Conservation (phyloP, 768 basidiomycete species). For the Hirschioporus abietinus region DNA sequence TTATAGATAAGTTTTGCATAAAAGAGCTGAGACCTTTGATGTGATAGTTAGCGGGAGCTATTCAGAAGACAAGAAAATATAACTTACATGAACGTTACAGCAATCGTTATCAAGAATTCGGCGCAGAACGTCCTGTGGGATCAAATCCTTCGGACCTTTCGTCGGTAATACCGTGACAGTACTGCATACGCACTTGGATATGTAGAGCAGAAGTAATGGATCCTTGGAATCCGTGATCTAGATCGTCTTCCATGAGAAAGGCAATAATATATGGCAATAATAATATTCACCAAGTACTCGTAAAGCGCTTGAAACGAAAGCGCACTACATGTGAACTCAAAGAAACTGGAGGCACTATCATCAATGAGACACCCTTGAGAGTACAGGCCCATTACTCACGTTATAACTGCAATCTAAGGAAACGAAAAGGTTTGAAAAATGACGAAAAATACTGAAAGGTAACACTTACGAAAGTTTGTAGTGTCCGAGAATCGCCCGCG, state of each 20-base stretch:
- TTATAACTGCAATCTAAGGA: background rate
- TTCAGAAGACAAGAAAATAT: background rate
- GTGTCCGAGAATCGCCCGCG: background rate
- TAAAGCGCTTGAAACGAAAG: background rate
- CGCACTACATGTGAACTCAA: background rate
- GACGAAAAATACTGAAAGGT: background rate
- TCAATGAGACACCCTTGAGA: too few species aligned
- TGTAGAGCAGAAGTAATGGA: background rate
- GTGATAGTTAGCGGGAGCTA: background rate
- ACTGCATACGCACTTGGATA: background rate
- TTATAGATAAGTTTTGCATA: background rate
- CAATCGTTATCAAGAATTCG: background rate
- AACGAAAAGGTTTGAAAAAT: background rate
- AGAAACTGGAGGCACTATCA: background rate
- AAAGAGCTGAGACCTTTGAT: background rate
- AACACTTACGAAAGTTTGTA: background rate
- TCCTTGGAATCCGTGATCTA: background rate
- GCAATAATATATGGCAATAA: background rate
- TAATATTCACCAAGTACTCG: background rate
- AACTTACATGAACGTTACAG: background rate
- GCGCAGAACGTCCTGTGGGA: background rate
- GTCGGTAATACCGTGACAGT: background rate
- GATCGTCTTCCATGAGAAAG: background rate
- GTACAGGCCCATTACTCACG: background rate
- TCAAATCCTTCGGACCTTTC: background rate